phyloP scores from a whole-genome alignment of 116 monocot species.

The Thalassia testudinum region DNA sequence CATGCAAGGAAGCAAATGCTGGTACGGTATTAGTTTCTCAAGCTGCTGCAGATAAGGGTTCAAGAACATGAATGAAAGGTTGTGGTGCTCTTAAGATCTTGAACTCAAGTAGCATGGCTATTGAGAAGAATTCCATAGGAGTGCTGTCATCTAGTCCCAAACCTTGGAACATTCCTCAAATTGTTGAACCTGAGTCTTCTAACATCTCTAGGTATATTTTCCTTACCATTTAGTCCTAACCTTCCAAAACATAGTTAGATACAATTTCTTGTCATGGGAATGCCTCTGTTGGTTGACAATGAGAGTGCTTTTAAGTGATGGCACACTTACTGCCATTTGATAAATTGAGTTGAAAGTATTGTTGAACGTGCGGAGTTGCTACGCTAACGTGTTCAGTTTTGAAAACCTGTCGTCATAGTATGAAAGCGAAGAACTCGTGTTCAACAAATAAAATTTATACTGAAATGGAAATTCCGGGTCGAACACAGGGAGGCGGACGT shows the following conservation, averaged over 20 bases:
- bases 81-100: conserved; percentile 20
- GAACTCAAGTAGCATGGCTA: conserved; percentile 14
- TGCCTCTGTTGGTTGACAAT: conserved; percentile 30
- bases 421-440: no score
- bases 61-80: conserved; percentile 51
- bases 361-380: no score
- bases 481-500: no score
- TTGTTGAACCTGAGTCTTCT: conserved; percentile 25
- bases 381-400: no score
- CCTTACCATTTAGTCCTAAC: neutral
- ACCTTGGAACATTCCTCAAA: conserved; percentile 6
- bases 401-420: no score
- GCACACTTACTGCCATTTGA: no score
- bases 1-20: conserved; percentile 19
- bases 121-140: conserved; percentile 18
- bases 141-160: conserved; percentile 12
- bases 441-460: no score
- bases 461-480: no score
- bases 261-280: conserved; percentile 4
- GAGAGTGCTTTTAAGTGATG: no score
- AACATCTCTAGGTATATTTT: conserved; percentile 24
- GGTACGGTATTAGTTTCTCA: conserved; percentile 30
- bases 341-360: no score
- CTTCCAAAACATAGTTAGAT: no score
- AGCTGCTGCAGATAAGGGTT: conserved; percentile 69